Conservation (phyloP, 371 early-diverging fungal species). For the Dinochytrium kinnereticum region DNA sequence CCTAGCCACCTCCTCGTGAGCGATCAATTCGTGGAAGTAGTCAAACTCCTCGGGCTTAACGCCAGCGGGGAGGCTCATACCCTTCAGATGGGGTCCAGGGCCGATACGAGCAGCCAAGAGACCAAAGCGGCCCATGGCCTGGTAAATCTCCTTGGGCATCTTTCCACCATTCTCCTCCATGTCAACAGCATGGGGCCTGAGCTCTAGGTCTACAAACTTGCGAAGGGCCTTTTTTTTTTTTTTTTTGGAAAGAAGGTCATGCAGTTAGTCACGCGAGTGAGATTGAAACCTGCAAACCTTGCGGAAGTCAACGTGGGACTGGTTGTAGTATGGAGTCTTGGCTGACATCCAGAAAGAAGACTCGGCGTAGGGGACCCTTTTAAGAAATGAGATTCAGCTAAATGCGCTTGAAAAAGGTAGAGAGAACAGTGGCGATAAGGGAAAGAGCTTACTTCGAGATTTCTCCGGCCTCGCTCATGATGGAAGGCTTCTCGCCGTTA, state of each 20-base stretch:
- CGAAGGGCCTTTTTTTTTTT: constrained; percentile 45
- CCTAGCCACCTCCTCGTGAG: constrained; percentile 49
- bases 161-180: constrained; percentile 52
- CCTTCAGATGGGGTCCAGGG: constrained; percentile 53
- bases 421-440: neutral
- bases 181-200: constrained; percentile 54
- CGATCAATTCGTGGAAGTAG: constrained; percentile 58
- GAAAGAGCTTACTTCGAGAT: constrained; percentile 2
- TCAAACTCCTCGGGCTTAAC: constrained; percentile 58
- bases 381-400: too few relatives aligned
- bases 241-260: neutral
- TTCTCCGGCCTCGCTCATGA: constrained; percentile 9
- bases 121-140: constrained; percentile 57
- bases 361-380: constrained; percentile 48
- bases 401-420: too few relatives aligned
- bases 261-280: neutral
- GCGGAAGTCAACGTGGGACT: constrained; percentile 64
- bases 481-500: constrained; percentile 41
- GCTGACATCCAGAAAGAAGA: constrained; percentile 39
- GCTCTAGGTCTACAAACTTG: constrained; percentile 50
- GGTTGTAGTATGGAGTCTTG: constrained; percentile 59
- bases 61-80: constrained; percentile 51
- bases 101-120: constrained; percentile 52
- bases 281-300: constrained; percentile 18
- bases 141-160: constrained; percentile 56